These are phyloP conservation scores for Cladophialophora carrionii DNA, from an alignment of 2,329 filamentous ascomycete genomes.

Conservation along the genomic window DNA sequence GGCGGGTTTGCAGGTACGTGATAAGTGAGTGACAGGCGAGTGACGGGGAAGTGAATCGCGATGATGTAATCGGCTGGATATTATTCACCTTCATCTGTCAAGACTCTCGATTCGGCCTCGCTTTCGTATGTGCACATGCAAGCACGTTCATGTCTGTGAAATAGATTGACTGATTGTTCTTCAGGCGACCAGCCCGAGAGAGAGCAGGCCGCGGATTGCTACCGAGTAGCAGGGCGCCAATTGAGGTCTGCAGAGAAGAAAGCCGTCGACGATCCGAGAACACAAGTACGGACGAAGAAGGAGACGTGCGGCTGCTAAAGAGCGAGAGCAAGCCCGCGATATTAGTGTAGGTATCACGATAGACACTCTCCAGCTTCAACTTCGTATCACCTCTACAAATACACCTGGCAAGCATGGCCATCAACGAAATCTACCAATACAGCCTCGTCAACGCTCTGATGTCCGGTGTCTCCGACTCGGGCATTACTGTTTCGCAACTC, in stretches of 20 bases:
- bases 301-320: neutral
- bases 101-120: neutral
- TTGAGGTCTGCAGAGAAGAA: neutral
- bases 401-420: conserved; percentile 38
- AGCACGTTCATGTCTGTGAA: neutral
- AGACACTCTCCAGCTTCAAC: neutral
- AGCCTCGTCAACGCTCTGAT: conserved; percentile 51
- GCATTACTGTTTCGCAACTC: conserved; percentile 53
- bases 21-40: too few relatives aligned
- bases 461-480: conserved; percentile 52
- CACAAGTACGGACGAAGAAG: neutral
- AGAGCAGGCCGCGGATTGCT: neutral
- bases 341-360: neutral
- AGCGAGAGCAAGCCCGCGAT: neutral
- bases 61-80: conserved; percentile 1
- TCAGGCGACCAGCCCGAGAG: neutral
- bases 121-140: neutral
- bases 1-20: too few relatives aligned
- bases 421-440: conserved; percentile 52
- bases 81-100: neutral
- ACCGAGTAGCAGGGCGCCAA: neutral
- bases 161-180: neutral
- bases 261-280: neutral
- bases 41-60: too few relatives aligned
- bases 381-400: neutral